Evolutionary conservation across 495 filamentous ascomycete genomes (phyloP), one percentile per base, ranked within the genome.

Genomic region (Aspergillus wentii): DNA sequence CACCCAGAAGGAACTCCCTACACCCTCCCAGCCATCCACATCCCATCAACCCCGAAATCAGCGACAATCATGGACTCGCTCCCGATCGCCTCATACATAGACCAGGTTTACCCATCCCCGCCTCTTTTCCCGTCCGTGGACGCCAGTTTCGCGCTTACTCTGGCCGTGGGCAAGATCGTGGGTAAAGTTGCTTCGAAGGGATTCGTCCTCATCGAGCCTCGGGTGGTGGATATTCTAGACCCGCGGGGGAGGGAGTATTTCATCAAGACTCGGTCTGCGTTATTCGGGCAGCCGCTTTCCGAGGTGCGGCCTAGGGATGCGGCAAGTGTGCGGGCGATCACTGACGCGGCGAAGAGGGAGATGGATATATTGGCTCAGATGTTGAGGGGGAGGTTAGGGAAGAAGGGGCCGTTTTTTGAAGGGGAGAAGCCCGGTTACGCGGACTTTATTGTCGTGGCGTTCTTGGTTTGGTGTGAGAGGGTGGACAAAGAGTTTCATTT

Each of bases 1-100:
- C 32, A 53, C 28, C 31, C 49, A 11, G 30, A 42, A 2, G 45
- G 49, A 2, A 31, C 16, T 4, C 48, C 42, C 0, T 67, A 64
- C 35, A 69, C 61, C n/a, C 58, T 69, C 8, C 63, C 65, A 5
- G 56, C 59, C 10, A 69, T 66, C 39, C 37, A 40, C 15, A 60
- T 66, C 41, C 51, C 49, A 16, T 26, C 52, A 3, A 52, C 52
- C 1, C 32, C 63, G 14, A 41, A 34, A 0, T 42, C 53, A 1
- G 54, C 55, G 15, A 46, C 54, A 9, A 38, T 69, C 32, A 64
- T 62, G 52, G 60, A 69, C 40, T 69, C 65, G 1, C 41, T 62
- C 6, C 52, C 65, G 1, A 67, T 69, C 28, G 49, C 63, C 26
- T 14, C 47, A 6, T 61, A 67, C 30, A 49, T 67, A 3, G 63